Base-by-base conservation (phyloP, 2,329 filamentous ascomycete species). In the Trichophyton schoenleinii region DNA sequence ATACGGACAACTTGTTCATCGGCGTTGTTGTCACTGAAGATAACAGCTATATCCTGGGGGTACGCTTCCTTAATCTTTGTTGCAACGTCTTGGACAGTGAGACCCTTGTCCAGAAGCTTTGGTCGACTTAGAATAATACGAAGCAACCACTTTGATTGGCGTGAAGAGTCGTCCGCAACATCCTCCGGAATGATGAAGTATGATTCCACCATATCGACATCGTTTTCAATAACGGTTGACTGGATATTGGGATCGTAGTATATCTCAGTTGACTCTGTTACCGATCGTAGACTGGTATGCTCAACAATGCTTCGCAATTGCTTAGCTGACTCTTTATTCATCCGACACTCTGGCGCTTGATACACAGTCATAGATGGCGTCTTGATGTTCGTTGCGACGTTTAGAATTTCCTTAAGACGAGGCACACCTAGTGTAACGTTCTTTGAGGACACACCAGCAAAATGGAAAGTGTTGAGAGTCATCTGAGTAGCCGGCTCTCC, bases 391-490 rank as follows among this genome's bases (percentile, higher is more conserved):
- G 88, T 91, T 0, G 95, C 94, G 63, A 99, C 86, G 74, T 99
- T 99, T 62, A 99, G 82, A 84, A 99, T 99, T 79, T 99, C 94
- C 82, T 99, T 99, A 58, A 99, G 84, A 85, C 94, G 92, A 49
- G 94, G 94, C 49, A 99, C 94, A 90, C 94, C 94, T 57, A 99
- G 86, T 0, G 94, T 99, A 61, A 99, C 92, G 81, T 99, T 99
- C 87, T 99, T 99, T 25, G 92, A 96, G 42, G 95, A 96, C 64
- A 99, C 91, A 96, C 94, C 94, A 75, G 94, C 91, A 75, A 99
- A 99, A 81, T 99, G 94, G 87, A 99, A 99, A 25, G 94, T 99
- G 79, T 99, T 99, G 64, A 99, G 79, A 0, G 94, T 99, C 94
- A 99, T 99, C 80, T 99, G 94, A 0, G 94, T 99, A 22, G 94